Conservation (phyloP, 345 rosid genomes). For the Hypericum perforatum region DNA sequence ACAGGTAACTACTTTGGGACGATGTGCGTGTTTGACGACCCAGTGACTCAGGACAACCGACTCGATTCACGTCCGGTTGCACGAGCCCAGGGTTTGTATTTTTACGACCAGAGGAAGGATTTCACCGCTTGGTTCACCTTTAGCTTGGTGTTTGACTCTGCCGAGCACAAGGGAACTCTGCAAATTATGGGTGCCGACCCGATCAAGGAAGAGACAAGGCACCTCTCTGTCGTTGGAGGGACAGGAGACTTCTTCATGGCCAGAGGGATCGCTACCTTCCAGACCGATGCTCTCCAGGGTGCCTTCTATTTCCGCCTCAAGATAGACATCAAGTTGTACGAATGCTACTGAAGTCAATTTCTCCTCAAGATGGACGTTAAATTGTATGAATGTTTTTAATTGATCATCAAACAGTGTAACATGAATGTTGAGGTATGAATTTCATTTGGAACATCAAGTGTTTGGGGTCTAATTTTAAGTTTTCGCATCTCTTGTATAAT, state of each 20-base stretch:
- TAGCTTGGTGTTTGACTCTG: slow-evolving; percentile 2
- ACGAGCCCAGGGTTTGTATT: slow-evolving; percentile 58
- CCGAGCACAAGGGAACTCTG: slow-evolving; percentile 1
- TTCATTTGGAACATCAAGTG: too few species aligned
- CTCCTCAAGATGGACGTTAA: too few species aligned
- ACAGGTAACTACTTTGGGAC: slow-evolving; percentile 37
- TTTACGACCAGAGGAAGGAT: slow-evolving; percentile 41
- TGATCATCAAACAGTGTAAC: too few species aligned
- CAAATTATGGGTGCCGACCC: slow-evolving; percentile 1
- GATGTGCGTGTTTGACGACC: slow-evolving; percentile 55
- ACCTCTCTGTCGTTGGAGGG: slow-evolving; percentile 1
- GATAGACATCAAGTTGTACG: slow-evolving; percentile 4
- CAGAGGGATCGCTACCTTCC: background rate
- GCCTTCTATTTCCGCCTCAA: background rate
- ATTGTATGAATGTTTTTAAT: too few species aligned
- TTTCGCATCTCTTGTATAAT: too few species aligned
- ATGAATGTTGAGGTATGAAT: too few species aligned
- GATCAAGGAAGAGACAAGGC: background rate
- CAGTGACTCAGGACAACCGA: slow-evolving; percentile 35
- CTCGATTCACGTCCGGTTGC: slow-evolving; percentile 37
- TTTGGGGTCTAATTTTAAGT: too few species aligned
- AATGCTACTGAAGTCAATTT: background rate
- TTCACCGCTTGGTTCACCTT: slow-evolving; percentile 19
- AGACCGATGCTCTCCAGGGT: background rate
- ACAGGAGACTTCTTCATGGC: slow-evolving; percentile 4